These are phyloP conservation scores for Coemansia sp. DNA, from an alignment of 192 early-diverging fungal genomes.

Conservation along the genomic window DNA sequence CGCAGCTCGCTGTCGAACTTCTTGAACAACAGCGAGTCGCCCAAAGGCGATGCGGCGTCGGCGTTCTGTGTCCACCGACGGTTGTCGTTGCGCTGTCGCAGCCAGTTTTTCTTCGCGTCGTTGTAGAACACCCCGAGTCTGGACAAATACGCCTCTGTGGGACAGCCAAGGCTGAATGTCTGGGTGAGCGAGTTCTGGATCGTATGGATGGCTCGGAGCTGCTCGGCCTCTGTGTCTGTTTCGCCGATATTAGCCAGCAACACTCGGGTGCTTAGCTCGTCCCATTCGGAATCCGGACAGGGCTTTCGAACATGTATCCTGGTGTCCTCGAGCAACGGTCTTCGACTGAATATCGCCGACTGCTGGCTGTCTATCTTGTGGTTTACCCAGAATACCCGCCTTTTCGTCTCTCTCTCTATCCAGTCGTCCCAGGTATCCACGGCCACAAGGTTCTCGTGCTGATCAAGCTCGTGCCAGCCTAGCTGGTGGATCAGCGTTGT, in stretches of 20 bases:
- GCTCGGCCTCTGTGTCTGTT: background rate
- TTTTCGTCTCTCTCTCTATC: slow-evolving; percentile 36
- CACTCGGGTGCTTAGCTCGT: slow-evolving; percentile 21
- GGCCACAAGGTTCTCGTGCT: slow-evolving; percentile 3
- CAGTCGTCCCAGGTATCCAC: slow-evolving; percentile 31
- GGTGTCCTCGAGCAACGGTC: slow-evolving; percentile 13
- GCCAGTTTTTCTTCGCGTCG: slow-evolving; percentile 21
- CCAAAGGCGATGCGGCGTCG: background rate
- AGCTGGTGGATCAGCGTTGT: slow-evolving; percentile 29
- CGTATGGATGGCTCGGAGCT: background rate
- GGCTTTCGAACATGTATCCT: slow-evolving; percentile 15
- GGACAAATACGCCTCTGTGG: slow-evolving; percentile 18
- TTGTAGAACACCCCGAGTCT: slow-evolving; percentile 17
- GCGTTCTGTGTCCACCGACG: background rate
- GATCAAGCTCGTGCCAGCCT: slow-evolving; percentile 37
- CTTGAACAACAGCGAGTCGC: slow-evolving; percentile 17
- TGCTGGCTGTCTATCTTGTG: slow-evolving; percentile 31
- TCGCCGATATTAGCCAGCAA: slow-evolving; percentile 8
- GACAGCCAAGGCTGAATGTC: slow-evolving; percentile 10
- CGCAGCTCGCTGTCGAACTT: slow-evolving; percentile 17
- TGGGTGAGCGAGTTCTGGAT: slow-evolving; percentile 16
- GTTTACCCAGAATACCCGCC: slow-evolving; percentile 36
- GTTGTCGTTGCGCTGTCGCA: slow-evolving; percentile 7
- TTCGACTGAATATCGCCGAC: slow-evolving; percentile 12
- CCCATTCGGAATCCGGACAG: slow-evolving; percentile 36